Base-by-base conservation (phyloP, 2,329 filamentous ascomycete genomes). In the Pseudogymnoascus sp. region DNA sequence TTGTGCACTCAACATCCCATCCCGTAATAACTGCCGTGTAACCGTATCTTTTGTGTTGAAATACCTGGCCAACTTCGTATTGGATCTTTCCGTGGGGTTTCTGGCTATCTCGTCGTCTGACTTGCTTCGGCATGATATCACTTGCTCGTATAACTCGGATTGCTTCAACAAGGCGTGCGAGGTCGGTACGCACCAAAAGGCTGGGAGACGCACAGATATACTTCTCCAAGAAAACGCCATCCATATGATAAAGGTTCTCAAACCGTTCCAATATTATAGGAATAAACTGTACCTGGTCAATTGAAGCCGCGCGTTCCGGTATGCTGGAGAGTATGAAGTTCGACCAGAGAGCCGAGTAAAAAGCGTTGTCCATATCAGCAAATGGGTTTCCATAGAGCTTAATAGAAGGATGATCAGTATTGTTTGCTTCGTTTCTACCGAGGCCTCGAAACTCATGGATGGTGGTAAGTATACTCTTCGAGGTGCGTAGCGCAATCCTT, bases 21-120 rank as follows among this genome's bases (percentile, higher is more conserved):
- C 93, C 93, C 13, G 89, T 90, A 65, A 99, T 90, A 25, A 96
- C 83, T 16, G 89, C 93, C 60, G 87, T 79, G 74, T 93, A 96
- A 19, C 83, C 79, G 73, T 95, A 96, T 54, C 92, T 84, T 66
- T 81, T 85, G 76, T 99, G 95, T 60, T 82, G 83, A 73, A 98
- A 96, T 6, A 96, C 83, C 70, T 96, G 89, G 0, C 95, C 95
- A 60, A 96, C 83, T 61, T 81, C 84, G 74, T 85, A 93, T 66
- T 77, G 81, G 61, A 92, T 84, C 28, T 76, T 71, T n/a, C 72
- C 71, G 66, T 65, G 63, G 66, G 66, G 57, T 36, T 62, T 65
- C 13, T 37, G 45, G n/a, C 63, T 69, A 28, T 70, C 67, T 37
- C 73, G 70, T 34, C 63, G 63, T 25, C 75, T 76, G n/a, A 78